A percentile compares a stretch with the other conserved stretches of the same genome.
phyloP scores from a whole-genome alignment of 2,329 filamentous ascomycete species.

The Calcarisporium arbuscula region DNA sequence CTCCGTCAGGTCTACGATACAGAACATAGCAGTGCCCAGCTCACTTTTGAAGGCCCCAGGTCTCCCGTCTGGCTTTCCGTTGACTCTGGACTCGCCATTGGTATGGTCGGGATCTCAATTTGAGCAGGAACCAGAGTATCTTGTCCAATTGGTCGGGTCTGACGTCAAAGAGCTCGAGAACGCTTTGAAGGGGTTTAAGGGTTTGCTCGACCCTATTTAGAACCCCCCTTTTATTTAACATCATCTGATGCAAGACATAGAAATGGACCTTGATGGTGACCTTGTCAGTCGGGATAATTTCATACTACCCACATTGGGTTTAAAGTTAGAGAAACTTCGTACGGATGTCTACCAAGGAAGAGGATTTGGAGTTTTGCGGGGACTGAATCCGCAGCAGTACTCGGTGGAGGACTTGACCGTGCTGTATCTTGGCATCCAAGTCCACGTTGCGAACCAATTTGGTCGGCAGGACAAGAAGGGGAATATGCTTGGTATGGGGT shows the following conservation, averaged over 20 bases:
- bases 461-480: constrained; percentile 57
- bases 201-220: too few species aligned
- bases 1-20: too few species aligned
- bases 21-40: constrained; percentile 5
- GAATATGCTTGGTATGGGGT: constrained; percentile 56
- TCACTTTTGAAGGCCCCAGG: constrained; percentile 19
- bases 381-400: constrained; percentile 52
- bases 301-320: constrained; percentile 50
- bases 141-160: constrained; percentile 34
- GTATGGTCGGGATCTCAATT: constrained; percentile 48
- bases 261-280: constrained; percentile 47
- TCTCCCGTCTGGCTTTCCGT: constrained; percentile 47
- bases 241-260: too few species aligned
- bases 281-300: constrained; percentile 52
- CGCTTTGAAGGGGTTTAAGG: constrained; percentile 49
- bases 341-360: constrained; percentile 51
- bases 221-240: too few species aligned
- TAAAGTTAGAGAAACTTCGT: constrained; percentile 44
- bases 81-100: constrained; percentile 32
- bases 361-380: constrained; percentile 60
- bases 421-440: constrained; percentile 59
- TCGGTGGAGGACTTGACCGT: constrained; percentile 55
- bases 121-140: constrained; percentile 34
- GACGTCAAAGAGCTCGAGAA: constrained; percentile 42
- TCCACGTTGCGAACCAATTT: constrained; percentile 55